These are phyloP conservation scores for Penicillium chermesinum DNA, from an alignment of 495 filamentous ascomycete species.

Conservation along the genomic window DNA sequence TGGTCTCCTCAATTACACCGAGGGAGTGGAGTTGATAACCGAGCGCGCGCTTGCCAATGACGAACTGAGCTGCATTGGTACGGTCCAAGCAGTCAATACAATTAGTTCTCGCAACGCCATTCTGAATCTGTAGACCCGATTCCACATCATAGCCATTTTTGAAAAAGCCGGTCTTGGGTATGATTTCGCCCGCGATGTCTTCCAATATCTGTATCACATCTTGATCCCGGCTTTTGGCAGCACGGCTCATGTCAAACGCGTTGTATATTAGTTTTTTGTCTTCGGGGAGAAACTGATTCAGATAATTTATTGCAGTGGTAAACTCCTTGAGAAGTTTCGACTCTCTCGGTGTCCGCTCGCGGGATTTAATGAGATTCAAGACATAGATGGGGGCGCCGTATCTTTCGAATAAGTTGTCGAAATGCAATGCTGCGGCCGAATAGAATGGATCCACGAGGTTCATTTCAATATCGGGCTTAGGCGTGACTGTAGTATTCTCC, in stretches of 20 bases:
- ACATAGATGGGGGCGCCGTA: conserved; percentile 90
- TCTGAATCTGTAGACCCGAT: conserved; percentile 67
- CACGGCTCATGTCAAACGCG: conserved; percentile 97
- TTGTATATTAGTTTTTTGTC: conserved; percentile 85
- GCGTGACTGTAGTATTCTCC: conserved; percentile 90
- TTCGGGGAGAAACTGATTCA: conserved; percentile 87
- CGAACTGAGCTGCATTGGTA: conserved; percentile 96
- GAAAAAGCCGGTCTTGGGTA: conserved; percentile 86
- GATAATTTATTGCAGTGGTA: conserved; percentile 79
- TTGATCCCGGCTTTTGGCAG: conserved; percentile 89
- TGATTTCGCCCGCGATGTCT: conserved; percentile 76
- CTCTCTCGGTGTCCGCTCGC: conserved; percentile 87
- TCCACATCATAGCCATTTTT: conserved; percentile 73
- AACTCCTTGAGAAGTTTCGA: conserved; percentile 87
- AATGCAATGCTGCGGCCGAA: conserved; percentile 90
- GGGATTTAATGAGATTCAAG: conserved; percentile 87
- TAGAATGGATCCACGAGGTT: conserved; percentile 96
- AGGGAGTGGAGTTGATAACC: conserved; percentile 91
- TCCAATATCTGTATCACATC: conserved; percentile 93
- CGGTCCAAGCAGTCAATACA: conserved; percentile 97
- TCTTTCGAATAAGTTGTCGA: conserved; percentile 90
- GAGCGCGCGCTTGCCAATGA: conserved; percentile 92
- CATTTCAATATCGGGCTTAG: conserved; percentile 91
- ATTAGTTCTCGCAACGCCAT: conserved; percentile 90
- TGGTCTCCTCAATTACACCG: conserved; percentile 73